A percentile compares a stretch with the other conserved stretches of the same genome.
These are phyloP conservation scores for Emergomyces pasteurianus DNA, from an alignment of 2,329 filamentous ascomycete species.

Conservation along the genomic window DNA sequence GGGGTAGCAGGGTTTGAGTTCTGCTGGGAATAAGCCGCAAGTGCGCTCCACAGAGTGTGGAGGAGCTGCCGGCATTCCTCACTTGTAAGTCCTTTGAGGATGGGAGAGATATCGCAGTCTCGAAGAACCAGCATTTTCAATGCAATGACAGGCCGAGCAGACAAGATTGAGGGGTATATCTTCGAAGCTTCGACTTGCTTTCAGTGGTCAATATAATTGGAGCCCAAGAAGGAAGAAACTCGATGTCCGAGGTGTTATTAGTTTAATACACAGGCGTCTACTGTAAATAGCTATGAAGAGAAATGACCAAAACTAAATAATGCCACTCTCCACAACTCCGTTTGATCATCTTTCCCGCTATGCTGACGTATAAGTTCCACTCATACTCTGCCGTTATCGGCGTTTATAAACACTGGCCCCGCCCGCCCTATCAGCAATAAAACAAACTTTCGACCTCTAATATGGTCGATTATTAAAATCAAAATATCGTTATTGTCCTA, in stretches of 20 bases:
- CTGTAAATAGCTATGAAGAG: too few species aligned
- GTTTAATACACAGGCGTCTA: too few species aligned
- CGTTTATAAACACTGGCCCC: too few species aligned
- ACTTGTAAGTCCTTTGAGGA: conserved; percentile 22
- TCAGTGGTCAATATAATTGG: neutral
- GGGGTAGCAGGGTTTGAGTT: conserved; percentile 15
- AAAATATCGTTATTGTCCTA: neutral
- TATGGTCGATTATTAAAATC: neutral
- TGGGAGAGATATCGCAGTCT: conserved; percentile 16
- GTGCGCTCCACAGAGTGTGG: conserved; percentile 21
- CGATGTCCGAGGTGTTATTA: too few species aligned
- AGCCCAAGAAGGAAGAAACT: too few species aligned
- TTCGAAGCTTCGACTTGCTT: neutral
- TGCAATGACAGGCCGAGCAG: neutral
- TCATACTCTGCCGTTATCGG: too few species aligned
- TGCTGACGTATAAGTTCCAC: too few species aligned
- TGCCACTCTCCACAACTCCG: too few species aligned
- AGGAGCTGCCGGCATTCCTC: conserved; percentile 26
- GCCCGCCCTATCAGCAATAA: too few species aligned
- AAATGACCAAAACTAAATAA: too few species aligned
- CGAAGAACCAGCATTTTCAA: conserved; percentile 10
- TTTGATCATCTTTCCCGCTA: too few species aligned
- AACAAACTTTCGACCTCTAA: too few species aligned
- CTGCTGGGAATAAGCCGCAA: conserved; percentile 23
- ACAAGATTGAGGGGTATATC: neutral